Base-by-base conservation (phyloP, 2,329 filamentous ascomycete genomes). In the Hortaea werneckii region DNA sequence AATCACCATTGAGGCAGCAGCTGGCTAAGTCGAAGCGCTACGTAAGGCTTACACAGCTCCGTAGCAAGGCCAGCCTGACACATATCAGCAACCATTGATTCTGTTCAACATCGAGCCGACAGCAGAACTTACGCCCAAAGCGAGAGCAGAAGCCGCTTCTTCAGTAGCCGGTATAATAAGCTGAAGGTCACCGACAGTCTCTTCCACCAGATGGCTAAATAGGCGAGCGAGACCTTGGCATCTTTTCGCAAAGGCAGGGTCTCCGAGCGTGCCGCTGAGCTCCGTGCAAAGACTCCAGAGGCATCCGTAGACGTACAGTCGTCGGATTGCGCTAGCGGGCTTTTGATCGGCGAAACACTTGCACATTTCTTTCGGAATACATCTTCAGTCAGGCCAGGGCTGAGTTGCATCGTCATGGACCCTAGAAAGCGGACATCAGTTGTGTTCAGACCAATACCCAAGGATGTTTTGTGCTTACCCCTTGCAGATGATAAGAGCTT, bases 11-110 rank as follows among this genome's bases (percentile, higher is more conserved):
- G 76, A 72, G 9, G 75, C 74, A 0, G 79, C 80, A 12, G 73
- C 72, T 74, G 76, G 26, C 73, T 75, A 12, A 83, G 65, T n/a
- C 78, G 75, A 74, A 79, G 81, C n/a, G 77, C 77, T 3, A 83
- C 69, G 0, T 77, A 78, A 1, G 79, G 77, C 35, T 78, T 76
- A n/a, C 32, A 35, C n/a, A 35, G 32, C n/a, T 35, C 32, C 9
- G 32, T 35, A 4, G 32, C 32, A 9, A 9, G n/a, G 32, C 32
- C 32, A 3, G 32, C 32, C 32, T 35, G n/a, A 2, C n/a, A 9
- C n/a, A n/a, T 2, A 35, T 35, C 32, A 35, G 32, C 32, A 20
- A 20, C 20, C 20, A 20, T 4, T 20, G 20, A 4, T 20, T 20
- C 20, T 20, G 20, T 20, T 20, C 20, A 20, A 20, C 20, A 20